Conservation (phyloP, 2,329 filamentous ascomycete species). For the Fusarium penzigii region DNA sequence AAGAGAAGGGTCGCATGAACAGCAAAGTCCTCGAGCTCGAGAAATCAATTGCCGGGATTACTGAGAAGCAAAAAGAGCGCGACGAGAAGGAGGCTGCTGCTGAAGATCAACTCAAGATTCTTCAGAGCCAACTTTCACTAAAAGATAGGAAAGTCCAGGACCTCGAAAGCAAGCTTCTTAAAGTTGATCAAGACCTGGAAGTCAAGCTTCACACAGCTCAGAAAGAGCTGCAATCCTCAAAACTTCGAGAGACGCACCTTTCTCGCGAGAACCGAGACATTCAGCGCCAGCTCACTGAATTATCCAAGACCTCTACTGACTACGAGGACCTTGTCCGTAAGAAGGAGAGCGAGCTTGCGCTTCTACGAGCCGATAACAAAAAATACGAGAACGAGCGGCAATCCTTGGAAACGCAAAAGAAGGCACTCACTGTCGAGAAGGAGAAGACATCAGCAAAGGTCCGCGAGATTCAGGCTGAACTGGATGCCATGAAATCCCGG, state of each 20-base stretch:
- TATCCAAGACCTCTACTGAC: constrained; percentile 89
- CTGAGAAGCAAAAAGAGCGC: constrained; percentile 69
- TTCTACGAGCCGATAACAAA: constrained; percentile 82
- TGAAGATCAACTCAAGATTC: constrained; percentile 82
- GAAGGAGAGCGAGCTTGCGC: constrained; percentile 89
- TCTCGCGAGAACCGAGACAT: constrained; percentile 79
- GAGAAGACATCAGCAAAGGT: constrained; percentile 75
- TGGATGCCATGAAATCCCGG: constrained; percentile 82
- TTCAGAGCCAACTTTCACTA: constrained; percentile 83
- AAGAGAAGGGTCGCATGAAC: constrained; percentile 77
- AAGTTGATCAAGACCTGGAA: constrained; percentile 85
- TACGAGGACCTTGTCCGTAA: constrained; percentile 92
- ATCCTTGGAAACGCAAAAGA: constrained; percentile 77
- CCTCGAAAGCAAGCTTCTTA: constrained; percentile 78
- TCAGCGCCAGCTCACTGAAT: constrained; percentile 79
- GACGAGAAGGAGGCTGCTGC: constrained; percentile 76
- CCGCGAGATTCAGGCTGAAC: constrained; percentile 82
- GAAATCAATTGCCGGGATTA: constrained; percentile 67
- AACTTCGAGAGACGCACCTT: constrained; percentile 74
- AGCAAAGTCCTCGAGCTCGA: constrained; percentile 70
- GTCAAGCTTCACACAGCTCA: constrained; percentile 76
- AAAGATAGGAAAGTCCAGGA: constrained; percentile 91
- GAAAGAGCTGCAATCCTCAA: constrained; percentile 76
- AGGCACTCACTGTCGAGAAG: constrained; percentile 70
- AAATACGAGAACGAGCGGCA: constrained; percentile 80